Evolutionary conservation across 1,284 basidiomycete species (phyloP), one percentile per base, ranked within the genome.

Genomic region (Ceratobasidium sp.): DNA sequence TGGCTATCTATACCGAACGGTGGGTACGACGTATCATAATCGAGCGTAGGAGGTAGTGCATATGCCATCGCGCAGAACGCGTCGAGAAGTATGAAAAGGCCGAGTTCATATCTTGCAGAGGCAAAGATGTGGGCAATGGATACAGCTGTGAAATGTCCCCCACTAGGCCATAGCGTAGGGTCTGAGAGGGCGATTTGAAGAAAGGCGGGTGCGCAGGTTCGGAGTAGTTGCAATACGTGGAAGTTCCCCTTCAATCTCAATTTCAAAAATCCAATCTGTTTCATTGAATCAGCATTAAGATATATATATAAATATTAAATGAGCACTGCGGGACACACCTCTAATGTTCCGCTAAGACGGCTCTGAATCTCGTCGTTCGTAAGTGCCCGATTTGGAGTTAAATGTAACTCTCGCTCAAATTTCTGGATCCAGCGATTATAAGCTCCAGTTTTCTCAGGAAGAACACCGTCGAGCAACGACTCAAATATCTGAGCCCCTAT

Each of bases 141-240:
- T 32, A 61, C 41, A 9, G 14, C 23, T 21, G 44, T 23, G n/a
- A 41, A 23, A 43, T 26, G 30, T 44, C 38, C 21, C 8, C 28
- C 16, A 21, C 52, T 13, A n/a, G 44, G n/a, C 64, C 50, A 67
- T 16, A 67, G 23, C 1, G 32, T n/a, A 5, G 64, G 52, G 21
- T 67, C 64, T 21, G 52, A 67, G 43, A 32, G 55, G 18, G 55
- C 50, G 14, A 69, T 55, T 57, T 57, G 38, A 14, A 57, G 66
- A 35, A 69, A 57, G 1, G 23, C 21, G 7, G 66, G 54, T 2
- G 66, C 52, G 14, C 28, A 35, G 32, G 14, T 55, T n/a, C 32
- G 64, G 8, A 67, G 50, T 28, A 67, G 50, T 26, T 21, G n/a
- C 38, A 55, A 67, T 2, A 52, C 26, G n/a, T 67, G 43, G 50